Evolutionary conservation across 2,329 filamentous ascomycete genomes (phyloP).

Genomic region (Nemania sp.): DNA sequence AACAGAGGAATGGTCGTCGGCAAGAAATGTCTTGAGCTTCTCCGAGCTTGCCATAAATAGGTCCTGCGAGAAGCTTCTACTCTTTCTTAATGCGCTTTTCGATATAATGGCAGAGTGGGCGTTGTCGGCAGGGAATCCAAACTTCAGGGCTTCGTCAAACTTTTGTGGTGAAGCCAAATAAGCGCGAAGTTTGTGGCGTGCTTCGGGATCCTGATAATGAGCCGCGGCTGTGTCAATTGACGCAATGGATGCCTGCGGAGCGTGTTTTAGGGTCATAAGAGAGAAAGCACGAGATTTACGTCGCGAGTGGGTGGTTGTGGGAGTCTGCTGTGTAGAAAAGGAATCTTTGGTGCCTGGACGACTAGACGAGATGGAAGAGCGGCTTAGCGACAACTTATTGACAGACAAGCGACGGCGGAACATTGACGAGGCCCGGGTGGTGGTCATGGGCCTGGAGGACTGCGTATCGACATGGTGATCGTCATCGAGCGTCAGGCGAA

Average conservation of each 20-base stretch:
- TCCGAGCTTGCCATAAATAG: conserved; percentile 47
- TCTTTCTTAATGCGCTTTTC: conserved; percentile 36
- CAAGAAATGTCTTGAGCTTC: conserved; percentile 50
- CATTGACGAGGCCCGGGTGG: conserved; percentile 58
- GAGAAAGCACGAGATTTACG: conserved; percentile 61
- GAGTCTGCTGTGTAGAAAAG: conserved; percentile 38
- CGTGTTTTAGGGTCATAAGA: conserved; percentile 56
- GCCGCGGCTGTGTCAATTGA: conserved; percentile 73
- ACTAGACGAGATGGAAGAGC: conserved; percentile 55
- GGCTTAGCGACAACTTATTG: conserved; percentile 65
- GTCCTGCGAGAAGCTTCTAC: conserved; percentile 30
- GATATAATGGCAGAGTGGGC: conserved; percentile 42
- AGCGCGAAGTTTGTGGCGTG: conserved; percentile 80
- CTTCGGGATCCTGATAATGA: conserved; percentile 89
- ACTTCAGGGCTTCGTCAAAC: conserved; percentile 93
- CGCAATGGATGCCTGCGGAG: conserved; percentile 49
- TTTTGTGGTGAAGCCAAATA: conserved; percentile 90
- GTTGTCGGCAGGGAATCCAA: conserved; percentile 78
- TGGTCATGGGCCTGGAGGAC: conserved; percentile 51
- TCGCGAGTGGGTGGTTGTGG: conserved; percentile 46
- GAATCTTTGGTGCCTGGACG: conserved; percentile 53
- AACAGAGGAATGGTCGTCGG: conserved; percentile 58
- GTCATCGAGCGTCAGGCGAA: conserved; percentile 69
- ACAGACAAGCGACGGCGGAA: conserved; percentile 74
- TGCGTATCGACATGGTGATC: conserved; percentile 70